Base-by-base conservation (phyloP, 768 basidiomycete genomes). In the Mycena olivaceomarginata region DNA sequence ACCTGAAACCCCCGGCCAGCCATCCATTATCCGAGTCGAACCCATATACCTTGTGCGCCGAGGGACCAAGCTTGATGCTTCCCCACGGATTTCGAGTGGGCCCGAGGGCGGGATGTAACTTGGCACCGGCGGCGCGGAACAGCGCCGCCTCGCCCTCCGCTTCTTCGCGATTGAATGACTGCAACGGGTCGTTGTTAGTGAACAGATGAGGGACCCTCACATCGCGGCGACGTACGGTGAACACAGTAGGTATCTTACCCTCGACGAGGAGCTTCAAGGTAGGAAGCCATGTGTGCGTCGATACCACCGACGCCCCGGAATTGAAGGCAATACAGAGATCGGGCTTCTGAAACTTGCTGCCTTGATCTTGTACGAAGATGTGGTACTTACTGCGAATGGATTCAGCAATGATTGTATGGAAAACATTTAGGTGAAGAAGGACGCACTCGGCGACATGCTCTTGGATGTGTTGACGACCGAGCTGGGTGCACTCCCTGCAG, bases 21-120 rank as follows among this genome's bases (percentile, higher is more conserved):
- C 87, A 87, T 0, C 83, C 84, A 70, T 85, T 87, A 18, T 75
- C 77, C 8, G 84, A 78, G 77, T 87, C 85, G 70, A 85, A 88
- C 0, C 86, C 86, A 60, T 80, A 80, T 4, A 86, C 80, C 46
- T 75, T 83, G 4, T 18, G 57, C 9, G n/a, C n/a, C n/a, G n/a
- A n/a, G n/a, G n/a, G n/a, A n/a, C n/a, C n/a, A n/a, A 69, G 12
- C 8, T 67, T 37, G 4, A 59, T 37, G 71, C 79, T 80, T 13
- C 81, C 81, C 81, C 81, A 81, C 25, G 81, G 79, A 56, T 81
- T 81, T 67, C 72, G 75, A 4, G 15, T 11, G 15, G 77, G 74
- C 46, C 77, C 81, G 1, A 81, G 69, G 18, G 8, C 39, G n/a
- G 79, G 60, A 8, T 75, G 60, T 13, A 80, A 22, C 3, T 0